Base-by-base conservation (phyloP, 805 yeast genomes). In the Candida coquimbonensis region DNA sequence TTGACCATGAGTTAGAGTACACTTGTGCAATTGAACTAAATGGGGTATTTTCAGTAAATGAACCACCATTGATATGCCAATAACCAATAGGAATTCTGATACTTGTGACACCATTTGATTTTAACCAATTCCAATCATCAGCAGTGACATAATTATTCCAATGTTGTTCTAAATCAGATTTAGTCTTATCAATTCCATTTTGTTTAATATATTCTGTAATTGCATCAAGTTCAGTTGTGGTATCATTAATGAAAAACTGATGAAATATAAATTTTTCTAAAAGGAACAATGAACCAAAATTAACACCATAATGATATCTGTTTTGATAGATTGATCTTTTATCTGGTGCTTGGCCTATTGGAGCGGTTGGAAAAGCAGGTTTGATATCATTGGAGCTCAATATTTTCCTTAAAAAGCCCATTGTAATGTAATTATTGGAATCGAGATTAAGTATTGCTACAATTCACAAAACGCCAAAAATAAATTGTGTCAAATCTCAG, bases 41-140 rank as follows among this genome's bases (percentile, higher is more conserved):
- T 17, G 82, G 81, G 3, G 95, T 83, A 5, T 74, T 77, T 19
- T 65, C 63, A 37, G 79, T 66, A 59, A 70, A 83, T 16, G 55
- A 52, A 1, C 90, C 87, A 19, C 83, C 81, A 43, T 68, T 74
- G n/a, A 89, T 77, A 47, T 77, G 81, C 96, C 96, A 91, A 64
- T 86, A 91, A 0, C 98, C 98, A 52, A 91, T 66, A 8, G 99
- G 98, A 1, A 91, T 73, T 56, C 99, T 74, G 6, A 91, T 73
- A 2, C 89, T 77, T 24, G 87, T 87, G n/a, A 86, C 86, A 8
- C 87, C 86, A 44, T 72, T 73, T 19, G 71, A 66, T 39, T 68
- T 62, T 27, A 91, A 64, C 86, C 88, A 88, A 19, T 74, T 57
- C 95, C 96, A 90, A 60, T 91, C 97, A 8, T 74, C 73, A 45